Evolutionary conservation across 1,284 basidiomycete species (phyloP), one percentile per base, ranked within the genome.

Genomic region (Termitomyces sp.): DNA sequence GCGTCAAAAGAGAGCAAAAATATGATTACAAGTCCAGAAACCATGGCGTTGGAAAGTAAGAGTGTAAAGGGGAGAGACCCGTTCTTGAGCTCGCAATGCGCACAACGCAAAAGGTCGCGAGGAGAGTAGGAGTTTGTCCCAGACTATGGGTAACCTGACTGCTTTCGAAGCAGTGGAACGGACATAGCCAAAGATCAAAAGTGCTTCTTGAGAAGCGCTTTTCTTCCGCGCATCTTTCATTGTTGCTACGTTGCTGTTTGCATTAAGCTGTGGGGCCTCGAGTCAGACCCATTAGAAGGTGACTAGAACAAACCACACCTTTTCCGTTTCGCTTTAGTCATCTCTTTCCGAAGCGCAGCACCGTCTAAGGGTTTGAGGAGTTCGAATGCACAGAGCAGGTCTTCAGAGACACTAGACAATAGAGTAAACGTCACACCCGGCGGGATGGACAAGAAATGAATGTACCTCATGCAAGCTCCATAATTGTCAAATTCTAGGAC

Each of bases 321-420:
- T 82, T 96, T 95, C 77, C 94, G 88, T 77, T 96, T 98, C 57
- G 91, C 94, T 75, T 97, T 98, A 31, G 93, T 95, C 94, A 99
- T 98, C 71, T 98, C 96, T 75, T 98, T 99, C 66, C 95, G 92
- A 62, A 98, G 73, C 45, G 95, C 95, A 15, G 94, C 88, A 3
- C 93, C 94, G 66, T 98, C 96, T 62, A 99, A 78, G 5, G 96
- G 96, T 70, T 98, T 98, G 59, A 99, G 83, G 54, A 99, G 78
- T 72, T 99, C 96, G 66, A 99, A 99, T 12, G 97, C 96, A 67
- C 97, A 99, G 38, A 99, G 76, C 54, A 99, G 73, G 70, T 99
- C 97, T 73, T 98, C 96, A 13, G 94, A 98, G 7, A 99, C 96
- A 65, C 91, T 92, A 76, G 43, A 52, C 49, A 57, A 38, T 17